Evolutionary conservation across 2,329 filamentous ascomycete genomes (phyloP).

Genomic region (Biscogniauxia sp.): DNA sequence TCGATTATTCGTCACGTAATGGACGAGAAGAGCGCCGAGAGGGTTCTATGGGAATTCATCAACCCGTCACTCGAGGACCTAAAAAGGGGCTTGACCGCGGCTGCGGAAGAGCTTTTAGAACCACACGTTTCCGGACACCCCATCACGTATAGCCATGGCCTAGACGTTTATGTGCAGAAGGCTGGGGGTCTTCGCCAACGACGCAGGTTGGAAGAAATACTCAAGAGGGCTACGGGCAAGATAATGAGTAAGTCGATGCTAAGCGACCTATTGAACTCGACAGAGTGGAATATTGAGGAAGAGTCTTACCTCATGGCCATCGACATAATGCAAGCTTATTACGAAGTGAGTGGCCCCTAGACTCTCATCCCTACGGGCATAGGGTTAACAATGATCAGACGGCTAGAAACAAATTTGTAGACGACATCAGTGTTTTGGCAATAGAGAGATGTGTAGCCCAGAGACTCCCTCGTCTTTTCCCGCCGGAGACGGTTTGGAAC

Average conservation of each 20-base stretch:
- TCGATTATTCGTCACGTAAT: conserved; percentile 18
- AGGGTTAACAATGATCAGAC: conserved; percentile 16
- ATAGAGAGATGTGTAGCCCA: conserved; percentile 30
- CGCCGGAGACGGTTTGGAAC: conserved; percentile 2
- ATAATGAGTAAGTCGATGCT: too few species aligned
- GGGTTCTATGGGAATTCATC: conserved; percentile 13
- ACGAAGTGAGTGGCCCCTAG: too few species aligned
- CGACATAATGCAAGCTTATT: too few species aligned
- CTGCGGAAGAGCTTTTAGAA: conserved; percentile 22
- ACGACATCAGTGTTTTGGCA: conserved; percentile 29
- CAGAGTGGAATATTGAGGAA: too few species aligned
- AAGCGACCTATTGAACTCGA: too few species aligned
- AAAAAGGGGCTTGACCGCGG: conserved; percentile 8
- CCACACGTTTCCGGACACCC: conserved; percentile 28
- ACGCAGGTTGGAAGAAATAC: too few species aligned
- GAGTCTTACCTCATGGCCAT: too few species aligned
- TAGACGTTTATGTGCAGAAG: conserved; percentile 32
- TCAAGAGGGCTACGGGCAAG: too few species aligned
- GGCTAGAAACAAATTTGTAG: conserved; percentile 27
- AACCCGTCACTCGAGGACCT: conserved; percentile 20
- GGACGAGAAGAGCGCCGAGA: conserved; percentile 14
- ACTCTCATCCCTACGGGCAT: not conserved
- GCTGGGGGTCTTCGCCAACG: conserved; percentile 12
- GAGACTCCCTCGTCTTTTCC: conserved; percentile 16
- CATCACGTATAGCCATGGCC: conserved; percentile 37